These are phyloP conservation scores for Logfia minima DNA, from an alignment of 129 eudicot genomes.

Conservation along the genomic window DNA sequence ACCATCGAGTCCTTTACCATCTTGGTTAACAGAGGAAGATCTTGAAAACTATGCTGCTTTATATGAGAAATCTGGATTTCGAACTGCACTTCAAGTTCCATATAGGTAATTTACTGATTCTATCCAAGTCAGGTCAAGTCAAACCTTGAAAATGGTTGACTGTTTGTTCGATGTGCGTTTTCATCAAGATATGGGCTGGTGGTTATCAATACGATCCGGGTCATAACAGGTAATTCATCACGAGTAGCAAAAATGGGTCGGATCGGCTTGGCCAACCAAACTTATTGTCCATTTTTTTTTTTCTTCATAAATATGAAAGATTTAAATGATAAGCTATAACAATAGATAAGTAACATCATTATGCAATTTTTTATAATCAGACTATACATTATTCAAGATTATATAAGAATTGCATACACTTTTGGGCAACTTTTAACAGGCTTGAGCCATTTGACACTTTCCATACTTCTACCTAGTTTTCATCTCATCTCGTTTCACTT, in stretches of 20 bases:
- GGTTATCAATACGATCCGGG: too few species aligned
- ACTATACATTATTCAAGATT: neutral
- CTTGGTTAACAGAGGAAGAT: conserved; percentile 26
- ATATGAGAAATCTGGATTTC: conserved; percentile 26
- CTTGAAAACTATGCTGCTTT: conserved; percentile 17
- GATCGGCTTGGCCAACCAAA: too few species aligned
- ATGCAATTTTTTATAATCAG: too few species aligned
- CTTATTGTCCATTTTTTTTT: too few species aligned
- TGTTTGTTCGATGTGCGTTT: neutral
- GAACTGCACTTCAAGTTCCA: conserved; percentile 29
- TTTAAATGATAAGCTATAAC: too few species aligned
- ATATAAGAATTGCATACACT: neutral
- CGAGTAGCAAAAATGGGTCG: too few species aligned
- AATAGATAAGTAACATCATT: too few species aligned
- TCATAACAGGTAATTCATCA: too few species aligned
- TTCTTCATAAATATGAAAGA: too few species aligned
- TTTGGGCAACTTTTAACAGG: neutral
- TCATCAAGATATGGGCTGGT: neutral
- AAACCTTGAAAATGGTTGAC: too few species aligned
- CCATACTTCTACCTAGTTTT: too few species aligned
- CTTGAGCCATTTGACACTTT: neutral
- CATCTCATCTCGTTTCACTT: too few species aligned
- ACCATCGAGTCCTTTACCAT: conserved; percentile 11
- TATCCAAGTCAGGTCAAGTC: neutral
- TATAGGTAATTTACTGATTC: conserved; percentile 7